These are phyloP conservation scores for Rhodocollybia butyracea DNA, from an alignment of 768 basidiomycete genomes.

Conservation along the genomic window DNA sequence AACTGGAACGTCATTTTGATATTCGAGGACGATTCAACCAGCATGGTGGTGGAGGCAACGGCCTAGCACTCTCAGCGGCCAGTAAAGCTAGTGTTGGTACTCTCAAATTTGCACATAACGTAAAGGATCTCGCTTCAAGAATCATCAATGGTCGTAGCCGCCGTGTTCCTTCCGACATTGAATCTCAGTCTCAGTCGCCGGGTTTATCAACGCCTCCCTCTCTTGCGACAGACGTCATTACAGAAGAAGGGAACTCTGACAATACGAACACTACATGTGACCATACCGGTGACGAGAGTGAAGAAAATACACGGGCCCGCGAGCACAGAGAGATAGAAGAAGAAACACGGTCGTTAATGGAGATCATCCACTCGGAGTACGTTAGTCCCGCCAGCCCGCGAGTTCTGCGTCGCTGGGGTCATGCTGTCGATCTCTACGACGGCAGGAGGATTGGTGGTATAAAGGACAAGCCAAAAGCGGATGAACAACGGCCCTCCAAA, in stretches of 20 bases:
- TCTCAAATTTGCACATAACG: neutral
- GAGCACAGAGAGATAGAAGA: slow-evolving; percentile 19
- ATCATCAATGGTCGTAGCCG: neutral
- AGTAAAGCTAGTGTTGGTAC: neutral
- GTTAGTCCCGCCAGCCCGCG: slow-evolving; percentile 37
- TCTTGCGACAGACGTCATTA: neutral
- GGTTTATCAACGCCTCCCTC: neutral
- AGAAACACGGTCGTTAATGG: slow-evolving; percentile 29
- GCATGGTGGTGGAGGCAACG: neutral
- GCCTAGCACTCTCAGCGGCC: neutral
- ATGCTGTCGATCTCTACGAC: slow-evolving; percentile 28
- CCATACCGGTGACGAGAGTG: slow-evolving; percentile 28
- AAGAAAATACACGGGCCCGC: slow-evolving; percentile 14
- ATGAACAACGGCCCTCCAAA: neutral
- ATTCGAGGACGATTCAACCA: too few species aligned
- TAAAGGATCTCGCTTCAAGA: neutral
- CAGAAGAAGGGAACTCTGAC: neutral
- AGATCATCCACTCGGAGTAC: slow-evolving; percentile 38
- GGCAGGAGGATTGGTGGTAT: slow-evolving; percentile 14
- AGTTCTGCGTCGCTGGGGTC: slow-evolving; percentile 36
- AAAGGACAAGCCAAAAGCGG: neutral
- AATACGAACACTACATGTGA: slow-evolving; percentile 4
- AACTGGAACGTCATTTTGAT: slow-evolving; percentile 4
- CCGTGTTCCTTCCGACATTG: neutral
- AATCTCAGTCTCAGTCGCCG: neutral